Evolutionary conservation across 1,284 basidiomycete species (phyloP), one percentile per base, ranked within the genome.

Genomic region (Cerrena zonata): DNA sequence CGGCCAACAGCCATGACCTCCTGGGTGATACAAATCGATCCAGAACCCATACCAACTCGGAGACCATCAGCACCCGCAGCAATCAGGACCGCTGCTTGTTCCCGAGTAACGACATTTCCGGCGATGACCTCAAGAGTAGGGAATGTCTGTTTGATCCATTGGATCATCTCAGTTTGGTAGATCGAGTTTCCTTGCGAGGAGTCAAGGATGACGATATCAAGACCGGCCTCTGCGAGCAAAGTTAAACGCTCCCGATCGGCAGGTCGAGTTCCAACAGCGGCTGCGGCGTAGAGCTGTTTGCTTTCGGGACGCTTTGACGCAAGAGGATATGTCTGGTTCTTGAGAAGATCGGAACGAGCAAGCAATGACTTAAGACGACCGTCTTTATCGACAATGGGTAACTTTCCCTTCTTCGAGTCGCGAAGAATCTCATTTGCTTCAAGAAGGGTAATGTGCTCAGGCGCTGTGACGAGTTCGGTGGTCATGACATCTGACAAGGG

Each of bases 1-100:
- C 95, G 85, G 26, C 95, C 96, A 50, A 98, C 95, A n/a, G 96
- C 95, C 91, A 98, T 99, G 62, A 99, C 91, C 69, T 99, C 95
- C 71, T 99, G 95, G 3, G 95, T 99, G 71, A 99, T 99, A 69
- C 95, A 99, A 65, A 99, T 99, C 11, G 93, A 96, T 18, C 95
- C 95, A 13, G 88, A 92, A 47, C 95, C 95, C 95, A 99, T 99
- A 49, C 95, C 96, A 40, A 99, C 80, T 44, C 93, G 89, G 10
- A 99, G 79, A 37, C 80, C 95, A 61, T 99, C 95, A 5, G 94
- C 95, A 52, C 95, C 96, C 4, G 93, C 95, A 21, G 80, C 86
- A 58, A 99, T 98, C 53, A 99, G 84, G 50, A 78, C 84, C 15
- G 96, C 95, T 3, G 95, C 95, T 68, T 99, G 95, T 67, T 97